Conservation (phyloP, 2,329 filamentous ascomycete genomes). For the Alternaria burnsii region DNA sequence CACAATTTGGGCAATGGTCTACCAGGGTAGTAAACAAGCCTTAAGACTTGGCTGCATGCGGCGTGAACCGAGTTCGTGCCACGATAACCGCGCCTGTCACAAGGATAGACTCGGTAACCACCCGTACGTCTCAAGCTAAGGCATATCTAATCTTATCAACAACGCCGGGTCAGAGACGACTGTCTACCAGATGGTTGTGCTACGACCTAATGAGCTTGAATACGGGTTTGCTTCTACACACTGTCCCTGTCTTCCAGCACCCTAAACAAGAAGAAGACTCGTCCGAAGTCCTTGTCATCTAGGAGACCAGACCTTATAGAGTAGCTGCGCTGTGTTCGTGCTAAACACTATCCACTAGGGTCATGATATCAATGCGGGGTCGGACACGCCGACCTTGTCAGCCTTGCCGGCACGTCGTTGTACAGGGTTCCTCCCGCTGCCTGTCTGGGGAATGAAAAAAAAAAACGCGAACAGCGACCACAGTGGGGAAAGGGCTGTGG, state of each 20-base stretch:
- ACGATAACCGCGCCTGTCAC: background rate
- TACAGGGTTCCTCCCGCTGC: background rate
- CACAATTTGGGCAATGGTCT: background rate
- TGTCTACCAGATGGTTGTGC: background rate
- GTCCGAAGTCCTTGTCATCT: background rate
- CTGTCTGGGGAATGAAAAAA: background rate
- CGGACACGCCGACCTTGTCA: background rate
- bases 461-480: background rate
- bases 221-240: background rate
- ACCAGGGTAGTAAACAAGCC: background rate
- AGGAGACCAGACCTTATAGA: background rate
- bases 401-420: slow-evolving; percentile 1
- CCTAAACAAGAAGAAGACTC: background rate
- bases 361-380: background rate
- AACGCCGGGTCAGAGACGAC: background rate
- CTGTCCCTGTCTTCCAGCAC: background rate
- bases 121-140: background rate
- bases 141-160: background rate
- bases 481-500: background rate
- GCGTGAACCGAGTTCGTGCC: background rate
- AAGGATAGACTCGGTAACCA: background rate
- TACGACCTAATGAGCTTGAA: background rate
- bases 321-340: background rate
- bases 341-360: background rate
- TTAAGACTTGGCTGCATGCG: background rate